Percentiles rank a stretch among this genome's conserved stretches.
Evolutionary conservation across 2,329 filamentous ascomycete species (phyloP).

Genomic region (Acrodontium crateriforme): DNA sequence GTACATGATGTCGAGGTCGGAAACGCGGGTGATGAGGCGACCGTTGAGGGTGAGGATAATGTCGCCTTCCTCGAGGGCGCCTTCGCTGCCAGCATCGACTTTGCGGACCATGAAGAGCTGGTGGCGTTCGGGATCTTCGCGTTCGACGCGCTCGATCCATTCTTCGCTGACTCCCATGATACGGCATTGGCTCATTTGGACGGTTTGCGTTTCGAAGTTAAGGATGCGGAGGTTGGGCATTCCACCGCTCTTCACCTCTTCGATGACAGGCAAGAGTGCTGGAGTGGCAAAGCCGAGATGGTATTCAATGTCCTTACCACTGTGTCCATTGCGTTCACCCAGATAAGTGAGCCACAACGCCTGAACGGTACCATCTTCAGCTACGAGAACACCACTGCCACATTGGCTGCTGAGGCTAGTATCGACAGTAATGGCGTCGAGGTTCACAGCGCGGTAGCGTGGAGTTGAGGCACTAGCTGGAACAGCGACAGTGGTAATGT

Average conservation of each 20-base stretch:
- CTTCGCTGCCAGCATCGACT: conserved; percentile 50
- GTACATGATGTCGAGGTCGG: conserved; percentile 95
- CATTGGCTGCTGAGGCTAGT: conserved; percentile 84
- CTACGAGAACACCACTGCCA: conserved; percentile 81
- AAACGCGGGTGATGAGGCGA: conserved; percentile 83
- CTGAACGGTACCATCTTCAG: conserved; percentile 82
- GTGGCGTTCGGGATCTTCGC: conserved; percentile 80
- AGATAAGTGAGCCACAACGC: conserved; percentile 95
- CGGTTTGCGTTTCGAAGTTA: conserved; percentile 84
- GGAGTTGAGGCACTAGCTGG: conserved; percentile 86
- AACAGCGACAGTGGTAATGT: conserved; percentile 93
- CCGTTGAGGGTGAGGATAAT: conserved; percentile 83
- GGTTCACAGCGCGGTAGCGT: conserved; percentile 84
- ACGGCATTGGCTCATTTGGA: conserved; percentile 91
- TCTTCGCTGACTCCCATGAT: conserved; percentile 95
- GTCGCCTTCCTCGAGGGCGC: conserved; percentile 74
- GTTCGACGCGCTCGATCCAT: conserved; percentile 83
- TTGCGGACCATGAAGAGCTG: conserved; percentile 98
- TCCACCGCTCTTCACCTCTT: conserved; percentile 66
- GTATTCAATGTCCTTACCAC: conserved; percentile 86
- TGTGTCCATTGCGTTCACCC: conserved; percentile 67
- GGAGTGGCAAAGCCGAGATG: conserved; percentile 85
- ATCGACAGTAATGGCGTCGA: conserved; percentile 94
- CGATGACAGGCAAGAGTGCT: conserved; percentile 74
- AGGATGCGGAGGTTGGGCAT: conserved; percentile 77